These are phyloP conservation scores for Mycena sp. DNA, from an alignment of 1,284 basidiomycete species.

Conservation along the genomic window DNA sequence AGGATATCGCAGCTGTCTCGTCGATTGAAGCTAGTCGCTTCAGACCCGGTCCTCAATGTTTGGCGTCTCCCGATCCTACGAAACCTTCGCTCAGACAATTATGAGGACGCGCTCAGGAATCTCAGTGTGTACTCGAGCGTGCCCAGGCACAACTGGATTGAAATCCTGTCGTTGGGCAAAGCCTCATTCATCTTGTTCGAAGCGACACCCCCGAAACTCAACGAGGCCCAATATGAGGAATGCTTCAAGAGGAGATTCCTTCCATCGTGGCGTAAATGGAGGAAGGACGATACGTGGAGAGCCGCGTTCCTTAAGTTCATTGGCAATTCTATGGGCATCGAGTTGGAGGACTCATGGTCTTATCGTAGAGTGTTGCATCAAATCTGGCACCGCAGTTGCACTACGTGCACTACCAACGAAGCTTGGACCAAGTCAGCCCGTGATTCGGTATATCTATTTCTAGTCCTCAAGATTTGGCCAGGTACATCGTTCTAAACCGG, in stretches of 20 bases:
- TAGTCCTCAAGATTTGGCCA: constrained; percentile 41
- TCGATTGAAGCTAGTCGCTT: constrained; percentile 61
- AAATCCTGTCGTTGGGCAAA: constrained; percentile 67
- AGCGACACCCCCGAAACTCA: constrained; percentile 71
- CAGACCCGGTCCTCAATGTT: constrained; percentile 73
- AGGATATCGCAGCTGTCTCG: constrained; percentile 66
- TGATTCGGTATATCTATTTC: constrained; percentile 10
- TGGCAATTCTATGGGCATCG: constrained; percentile 11
- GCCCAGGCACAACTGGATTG: constrained; percentile 79
- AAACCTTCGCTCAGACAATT: constrained; percentile 56
- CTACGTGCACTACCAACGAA: constrained; percentile 79
- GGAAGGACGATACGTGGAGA: constrained; percentile 68
- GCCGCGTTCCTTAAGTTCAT: constrained; percentile 67
- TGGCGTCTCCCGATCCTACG: constrained; percentile 76
- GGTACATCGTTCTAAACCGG: constrained; percentile 77
- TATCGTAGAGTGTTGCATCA: constrained; percentile 58
- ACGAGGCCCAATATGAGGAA: constrained; percentile 73
- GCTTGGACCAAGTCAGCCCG: constrained; percentile 77
- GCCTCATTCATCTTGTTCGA: constrained; percentile 72
- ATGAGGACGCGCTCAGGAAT: constrained; percentile 62
- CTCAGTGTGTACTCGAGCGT: constrained; percentile 68
- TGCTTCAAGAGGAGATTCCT: constrained; percentile 74
- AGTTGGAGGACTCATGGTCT: constrained; percentile 4
- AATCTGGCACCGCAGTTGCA: constrained; percentile 70
- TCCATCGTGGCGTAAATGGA: constrained; percentile 77